phyloP scores from a whole-genome alignment of 2,329 filamentous ascomycete species.

The Phyllosticta capitalensis region DNA sequence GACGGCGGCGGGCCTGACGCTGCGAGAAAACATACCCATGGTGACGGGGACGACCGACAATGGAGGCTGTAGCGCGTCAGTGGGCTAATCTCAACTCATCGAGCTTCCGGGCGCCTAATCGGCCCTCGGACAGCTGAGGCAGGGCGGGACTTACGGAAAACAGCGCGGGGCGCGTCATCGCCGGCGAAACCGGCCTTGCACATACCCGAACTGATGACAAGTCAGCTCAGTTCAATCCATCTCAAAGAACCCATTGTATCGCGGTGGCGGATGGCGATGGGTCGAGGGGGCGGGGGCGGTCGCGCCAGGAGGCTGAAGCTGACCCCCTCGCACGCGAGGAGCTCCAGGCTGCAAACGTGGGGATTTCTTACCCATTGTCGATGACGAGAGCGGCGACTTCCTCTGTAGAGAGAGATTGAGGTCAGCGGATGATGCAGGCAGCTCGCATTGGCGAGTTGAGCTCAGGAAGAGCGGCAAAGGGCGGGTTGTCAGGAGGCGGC shows the following conservation, averaged over 20 bases:
- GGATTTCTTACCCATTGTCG: slow-evolving; percentile 97
- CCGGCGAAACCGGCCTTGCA: slow-evolving; percentile 99
- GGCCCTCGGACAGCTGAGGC: slow-evolving; percentile 13
- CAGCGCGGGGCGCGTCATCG: slow-evolving; percentile 99
- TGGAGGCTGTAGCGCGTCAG: slow-evolving; percentile 62
- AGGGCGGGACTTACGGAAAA: slow-evolving; percentile 82
- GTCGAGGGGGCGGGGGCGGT: background rate
- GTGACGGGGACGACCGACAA: slow-evolving; percentile 98
- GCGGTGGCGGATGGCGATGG: slow-evolving; percentile 3
- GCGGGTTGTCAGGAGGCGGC: slow-evolving; percentile 21
- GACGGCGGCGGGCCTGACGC: slow-evolving; percentile 13
- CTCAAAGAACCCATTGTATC: background rate
- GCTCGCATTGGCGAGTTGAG: background rate
- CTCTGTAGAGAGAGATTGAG: slow-evolving; percentile 52
- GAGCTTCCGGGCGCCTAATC: slow-evolving; percentile 12
- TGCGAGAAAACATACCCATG: slow-evolving; percentile 68
- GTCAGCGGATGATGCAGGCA: slow-evolving; percentile 23
- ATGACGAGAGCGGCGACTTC: slow-evolving; percentile 99
- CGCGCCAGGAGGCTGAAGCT: slow-evolving; percentile 8
- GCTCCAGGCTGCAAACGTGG: slow-evolving; percentile 17
- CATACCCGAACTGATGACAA: slow-evolving; percentile 83
- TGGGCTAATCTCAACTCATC: slow-evolving; percentile 15
- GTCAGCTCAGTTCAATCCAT: slow-evolving; percentile 25
- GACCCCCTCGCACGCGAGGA: slow-evolving; percentile 28
- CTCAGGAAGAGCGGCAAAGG: background rate